These are phyloP conservation scores for Limonomyces culmigenus DNA, from an alignment of 1,284 basidiomycete species.

Conservation along the genomic window DNA sequence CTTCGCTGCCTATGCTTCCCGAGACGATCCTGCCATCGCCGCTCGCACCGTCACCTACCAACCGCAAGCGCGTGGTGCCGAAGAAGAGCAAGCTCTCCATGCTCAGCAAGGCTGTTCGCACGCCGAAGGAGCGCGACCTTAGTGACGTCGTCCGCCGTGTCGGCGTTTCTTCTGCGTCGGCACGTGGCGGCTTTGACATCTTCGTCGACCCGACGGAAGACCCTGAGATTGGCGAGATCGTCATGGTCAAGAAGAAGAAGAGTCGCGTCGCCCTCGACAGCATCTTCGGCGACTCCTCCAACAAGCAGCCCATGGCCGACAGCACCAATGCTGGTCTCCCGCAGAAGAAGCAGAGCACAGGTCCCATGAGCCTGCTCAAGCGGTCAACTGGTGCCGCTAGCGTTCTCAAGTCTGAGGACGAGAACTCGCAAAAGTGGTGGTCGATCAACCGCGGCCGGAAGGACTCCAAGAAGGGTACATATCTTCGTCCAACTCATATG, in stretches of 20 bases:
- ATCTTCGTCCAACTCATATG: no score
- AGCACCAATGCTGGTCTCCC: constrained; percentile 37
- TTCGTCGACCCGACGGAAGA: constrained; percentile 53
- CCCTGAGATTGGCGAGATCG: constrained; percentile 47
- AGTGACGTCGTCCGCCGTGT: constrained; percentile 46
- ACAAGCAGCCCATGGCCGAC: constrained; percentile 28
- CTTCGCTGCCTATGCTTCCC: no score
- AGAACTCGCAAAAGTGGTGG: constrained; percentile 53
- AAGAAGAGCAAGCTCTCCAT: constrained; percentile 56
- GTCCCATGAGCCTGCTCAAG: neutral
- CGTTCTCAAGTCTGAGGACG: neutral
- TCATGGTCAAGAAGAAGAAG: constrained; percentile 69
- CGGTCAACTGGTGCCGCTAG: neutral
- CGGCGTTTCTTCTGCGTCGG: constrained; percentile 20
- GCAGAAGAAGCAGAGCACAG: constrained; percentile 30
- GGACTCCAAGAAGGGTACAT: constrained; percentile 29
- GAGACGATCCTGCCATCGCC: no score
- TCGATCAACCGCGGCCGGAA: constrained; percentile 53
- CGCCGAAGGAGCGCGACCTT: constrained; percentile 27
- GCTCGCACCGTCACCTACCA: no score
- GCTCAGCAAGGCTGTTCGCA: constrained; percentile 17
- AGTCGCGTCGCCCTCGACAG: constrained; percentile 43
- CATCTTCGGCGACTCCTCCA: constrained; percentile 32
- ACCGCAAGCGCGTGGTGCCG: constrained; percentile 52
- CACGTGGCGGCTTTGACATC: constrained; percentile 44